Conservation (phyloP, 2,329 filamentous ascomycete species). For the Penicillium paneum region DNA sequence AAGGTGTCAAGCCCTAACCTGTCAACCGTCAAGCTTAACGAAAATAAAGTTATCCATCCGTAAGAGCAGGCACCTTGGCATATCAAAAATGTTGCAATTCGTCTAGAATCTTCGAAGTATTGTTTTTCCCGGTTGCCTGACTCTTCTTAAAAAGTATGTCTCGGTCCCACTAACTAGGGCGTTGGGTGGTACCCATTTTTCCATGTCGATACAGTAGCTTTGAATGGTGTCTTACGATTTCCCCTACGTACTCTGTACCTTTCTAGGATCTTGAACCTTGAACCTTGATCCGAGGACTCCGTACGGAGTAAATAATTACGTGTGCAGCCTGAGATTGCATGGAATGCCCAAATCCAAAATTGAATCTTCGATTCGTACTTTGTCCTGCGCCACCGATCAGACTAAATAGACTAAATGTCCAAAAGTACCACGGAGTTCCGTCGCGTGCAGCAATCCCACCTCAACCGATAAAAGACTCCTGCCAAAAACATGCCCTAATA, state of each 20-base stretch:
- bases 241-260: neutral
- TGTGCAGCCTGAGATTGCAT: neutral
- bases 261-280: neutral
- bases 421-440: neutral
- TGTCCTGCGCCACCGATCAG: neutral
- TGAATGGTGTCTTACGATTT: neutral
- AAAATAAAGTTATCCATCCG: neutral
- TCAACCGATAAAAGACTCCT: neutral
- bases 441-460: neutral
- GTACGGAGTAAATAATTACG: neutral
- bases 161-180: neutral
- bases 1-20: too few relatives aligned
- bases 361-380: neutral
- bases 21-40: neutral
- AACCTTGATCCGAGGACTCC: neutral
- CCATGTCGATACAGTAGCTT: neutral
- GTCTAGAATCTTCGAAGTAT: neutral
- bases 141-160: too few relatives aligned
- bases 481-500: neutral
- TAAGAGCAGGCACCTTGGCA: neutral
- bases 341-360: neutral
- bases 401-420: neutral
- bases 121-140: too few relatives aligned
- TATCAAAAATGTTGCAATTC: neutral
- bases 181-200: neutral